Conservation (phyloP, 306 rosid genomes). For the Hippophae rhamnoides region DNA sequence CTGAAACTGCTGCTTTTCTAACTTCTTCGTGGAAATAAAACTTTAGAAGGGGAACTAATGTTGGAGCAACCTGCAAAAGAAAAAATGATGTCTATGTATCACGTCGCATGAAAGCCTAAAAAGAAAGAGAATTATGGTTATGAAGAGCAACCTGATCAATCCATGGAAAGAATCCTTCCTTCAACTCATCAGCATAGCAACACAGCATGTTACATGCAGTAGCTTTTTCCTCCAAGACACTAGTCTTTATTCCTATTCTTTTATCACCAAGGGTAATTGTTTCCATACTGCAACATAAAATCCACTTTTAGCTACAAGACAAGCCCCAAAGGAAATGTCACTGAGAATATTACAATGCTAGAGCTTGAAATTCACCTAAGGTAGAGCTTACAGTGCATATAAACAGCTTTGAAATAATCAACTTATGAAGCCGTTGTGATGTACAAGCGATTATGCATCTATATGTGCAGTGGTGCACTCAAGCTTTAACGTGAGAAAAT, state of each 20-base stretch:
- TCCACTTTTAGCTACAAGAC: conserved; percentile 11
- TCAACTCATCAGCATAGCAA: conserved; percentile 97
- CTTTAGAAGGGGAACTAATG: conserved; percentile 87
- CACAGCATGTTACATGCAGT: conserved; percentile 99
- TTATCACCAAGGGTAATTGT: conserved; percentile 97
- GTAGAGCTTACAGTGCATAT: too few relatives aligned
- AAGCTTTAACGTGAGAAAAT: too few relatives aligned
- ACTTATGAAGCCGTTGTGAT: too few relatives aligned
- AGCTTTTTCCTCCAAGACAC: conserved; percentile 97
- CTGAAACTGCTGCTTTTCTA: conserved; percentile 98
- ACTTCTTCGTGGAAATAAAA: conserved; percentile 98
- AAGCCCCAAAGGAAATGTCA: too few relatives aligned
- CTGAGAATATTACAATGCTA: too few relatives aligned
- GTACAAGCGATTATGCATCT: too few relatives aligned
- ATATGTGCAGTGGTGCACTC: too few relatives aligned
- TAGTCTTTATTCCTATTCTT: conserved; percentile 95
- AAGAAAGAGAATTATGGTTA: conserved; percentile 10
- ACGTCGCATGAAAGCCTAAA: not conserved
- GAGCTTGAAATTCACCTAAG: too few relatives aligned
- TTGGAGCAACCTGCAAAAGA: conserved; percentile 74
- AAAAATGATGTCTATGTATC: conserved; percentile 10
- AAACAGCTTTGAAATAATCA: too few relatives aligned
- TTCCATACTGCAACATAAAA: conserved; percentile 63
- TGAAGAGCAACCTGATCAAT: conserved; percentile 75
- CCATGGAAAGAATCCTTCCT: conserved; percentile 99